These are phyloP conservation scores for Xylaria sp. DNA, from an alignment of 2,329 filamentous ascomycete genomes.

Conservation along the genomic window DNA sequence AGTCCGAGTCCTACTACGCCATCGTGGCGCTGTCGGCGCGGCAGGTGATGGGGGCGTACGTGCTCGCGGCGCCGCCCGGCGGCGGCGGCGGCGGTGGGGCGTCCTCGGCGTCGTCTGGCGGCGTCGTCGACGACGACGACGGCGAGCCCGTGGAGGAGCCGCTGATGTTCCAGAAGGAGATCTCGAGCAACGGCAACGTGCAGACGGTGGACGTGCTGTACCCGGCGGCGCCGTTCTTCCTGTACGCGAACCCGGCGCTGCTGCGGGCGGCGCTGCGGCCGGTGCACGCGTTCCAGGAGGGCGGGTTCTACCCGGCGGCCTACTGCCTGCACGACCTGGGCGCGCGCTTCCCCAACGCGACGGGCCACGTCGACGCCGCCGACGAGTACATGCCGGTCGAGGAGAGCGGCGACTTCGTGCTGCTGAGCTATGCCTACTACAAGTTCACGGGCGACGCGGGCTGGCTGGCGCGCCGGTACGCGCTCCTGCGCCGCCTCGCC, in stretches of 20 bases:
- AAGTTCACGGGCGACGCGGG: constrained; percentile 32
- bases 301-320: constrained; percentile 78
- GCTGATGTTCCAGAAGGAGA: constrained; percentile 80
- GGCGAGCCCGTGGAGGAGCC: constrained; percentile 54
- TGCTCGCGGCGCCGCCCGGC: constrained; percentile 66
- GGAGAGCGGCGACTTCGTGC: constrained; percentile 74
- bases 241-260: constrained; percentile 81
- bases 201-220: constrained; percentile 87
- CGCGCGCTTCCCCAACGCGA: constrained; percentile 70
- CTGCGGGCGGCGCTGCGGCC: constrained; percentile 76
- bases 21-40: constrained; percentile 76
- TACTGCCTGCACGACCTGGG: constrained; percentile 78
- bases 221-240: constrained; percentile 79
- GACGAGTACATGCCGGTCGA: constrained; percentile 77
- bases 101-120: no score
- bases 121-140: no score
- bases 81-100: no score
- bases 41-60: constrained; percentile 76
- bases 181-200: constrained; percentile 77
- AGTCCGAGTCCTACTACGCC: constrained; percentile 72
- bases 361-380: constrained; percentile 66
- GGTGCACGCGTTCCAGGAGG: constrained; percentile 75
- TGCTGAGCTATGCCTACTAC: constrained; percentile 60
- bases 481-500: constrained; percentile 70
- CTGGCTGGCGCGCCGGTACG: constrained; percentile 56